phyloP scores from a whole-genome alignment of 768 basidiomycete genomes.

The Tephrocybe sp. region DNA sequence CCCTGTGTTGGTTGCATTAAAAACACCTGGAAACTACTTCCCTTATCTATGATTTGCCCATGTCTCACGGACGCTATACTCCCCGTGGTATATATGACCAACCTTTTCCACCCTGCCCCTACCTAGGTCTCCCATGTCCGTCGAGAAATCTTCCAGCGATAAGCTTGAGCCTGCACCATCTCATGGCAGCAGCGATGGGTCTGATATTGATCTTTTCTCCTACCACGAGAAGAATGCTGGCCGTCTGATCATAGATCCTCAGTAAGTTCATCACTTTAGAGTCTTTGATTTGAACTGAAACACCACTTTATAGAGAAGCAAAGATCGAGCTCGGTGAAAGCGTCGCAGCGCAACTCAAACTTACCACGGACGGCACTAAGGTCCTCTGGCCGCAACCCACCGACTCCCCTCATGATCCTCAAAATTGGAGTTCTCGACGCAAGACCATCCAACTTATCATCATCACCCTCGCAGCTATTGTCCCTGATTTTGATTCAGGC shows the following conservation, averaged over 20 bases:
- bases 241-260: slow-evolving; percentile 60
- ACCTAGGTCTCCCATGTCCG: slow-evolving; percentile 20
- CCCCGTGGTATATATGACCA: neutral
- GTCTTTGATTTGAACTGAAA: neutral
- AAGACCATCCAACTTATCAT: slow-evolving; percentile 61
- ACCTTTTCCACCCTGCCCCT: neutral
- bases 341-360: slow-evolving; percentile 55
- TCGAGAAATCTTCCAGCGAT: slow-evolving; percentile 20
- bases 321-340: slow-evolving; percentile 58
- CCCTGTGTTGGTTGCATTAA: too few relatives aligned
- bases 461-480: slow-evolving; percentile 61
- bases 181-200: slow-evolving; percentile 16
- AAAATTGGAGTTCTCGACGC: slow-evolving; percentile 57
- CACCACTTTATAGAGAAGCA: slow-evolving; percentile 47
- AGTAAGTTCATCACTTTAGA: slow-evolving; percentile 35
- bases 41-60: too few relatives aligned
- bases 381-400: slow-evolving; percentile 73
- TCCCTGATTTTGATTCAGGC: slow-evolving; percentile 69
- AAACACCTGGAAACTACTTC: too few relatives aligned
- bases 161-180: slow-evolving; percentile 19
- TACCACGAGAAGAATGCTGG: slow-evolving; percentile 60
- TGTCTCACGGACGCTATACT: neutral
- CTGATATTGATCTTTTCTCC: slow-evolving; percentile 32
- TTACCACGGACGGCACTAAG: slow-evolving; percentile 53
- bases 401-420: slow-evolving; percentile 62